Evolutionary conservation across 345 rosid species (phyloP).

Genomic region (Hirschfeldia incana): DNA sequence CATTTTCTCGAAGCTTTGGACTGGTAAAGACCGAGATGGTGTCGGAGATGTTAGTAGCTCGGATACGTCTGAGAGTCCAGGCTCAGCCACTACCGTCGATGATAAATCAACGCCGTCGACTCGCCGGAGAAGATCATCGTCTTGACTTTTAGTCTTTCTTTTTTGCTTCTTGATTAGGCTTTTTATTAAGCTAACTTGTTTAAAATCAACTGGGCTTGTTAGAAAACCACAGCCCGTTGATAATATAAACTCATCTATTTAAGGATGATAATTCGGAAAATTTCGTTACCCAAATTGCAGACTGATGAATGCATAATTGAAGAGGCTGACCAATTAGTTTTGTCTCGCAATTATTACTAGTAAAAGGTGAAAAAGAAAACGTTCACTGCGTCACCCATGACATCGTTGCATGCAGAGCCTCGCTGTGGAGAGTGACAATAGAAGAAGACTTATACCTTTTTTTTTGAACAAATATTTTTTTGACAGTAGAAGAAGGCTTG

Average conservation of each 20-base stretch:
- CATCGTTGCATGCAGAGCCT: conserved; percentile 32
- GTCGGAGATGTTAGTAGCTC: conserved; percentile 60
- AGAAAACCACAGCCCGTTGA: not conserved
- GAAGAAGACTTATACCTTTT: not conserved
- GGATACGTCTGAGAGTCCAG: conserved; percentile 69
- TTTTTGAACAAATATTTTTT: too few species aligned
- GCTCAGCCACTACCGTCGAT: conserved; percentile 72
- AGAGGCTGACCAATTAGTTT: not conserved
- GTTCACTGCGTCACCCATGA: conserved; percentile 32
- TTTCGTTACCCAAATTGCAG: not conserved
- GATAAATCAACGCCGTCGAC: conserved; percentile 76
- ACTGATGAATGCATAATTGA: not conserved
- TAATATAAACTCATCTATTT: not conserved
- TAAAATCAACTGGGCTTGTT: conserved; percentile 5
- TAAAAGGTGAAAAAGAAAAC: conserved; percentile 33
- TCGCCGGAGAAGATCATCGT: conserved; percentile 46
- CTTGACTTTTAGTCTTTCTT: conserved; percentile 18
- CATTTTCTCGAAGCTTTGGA: conserved; percentile 64
- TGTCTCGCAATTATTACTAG: not conserved
- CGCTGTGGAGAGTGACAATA: conserved; percentile 15
- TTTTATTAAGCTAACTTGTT: conserved; percentile 20
- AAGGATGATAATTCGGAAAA: not conserved
- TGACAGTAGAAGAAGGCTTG: conserved; percentile 21
- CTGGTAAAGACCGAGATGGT: conserved; percentile 58
- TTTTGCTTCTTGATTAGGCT: not conserved